Conservation (phyloP, 768 basidiomycete species). For the Psilocybe sp. region DNA sequence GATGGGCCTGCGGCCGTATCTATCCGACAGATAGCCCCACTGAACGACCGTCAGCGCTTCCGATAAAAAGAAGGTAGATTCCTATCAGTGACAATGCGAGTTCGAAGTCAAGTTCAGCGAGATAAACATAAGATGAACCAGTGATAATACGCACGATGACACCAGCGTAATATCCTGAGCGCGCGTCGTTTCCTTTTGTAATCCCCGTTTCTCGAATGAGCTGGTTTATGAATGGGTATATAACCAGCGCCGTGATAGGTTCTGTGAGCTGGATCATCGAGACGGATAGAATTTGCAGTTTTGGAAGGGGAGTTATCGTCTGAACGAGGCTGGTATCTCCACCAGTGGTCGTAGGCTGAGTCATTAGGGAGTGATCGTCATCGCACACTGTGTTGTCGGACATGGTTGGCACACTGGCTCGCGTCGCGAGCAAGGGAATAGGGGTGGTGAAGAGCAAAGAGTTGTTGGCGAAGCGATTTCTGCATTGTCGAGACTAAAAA, state of each 20-base stretch:
- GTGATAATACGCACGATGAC: slow-evolving; percentile 32
- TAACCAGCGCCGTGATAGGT: slow-evolving; percentile 40
- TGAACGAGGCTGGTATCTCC: too few species aligned
- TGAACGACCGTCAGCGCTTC: slow-evolving; percentile 41
- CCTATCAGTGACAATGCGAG: slow-evolving; percentile 22
- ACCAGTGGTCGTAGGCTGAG: too few species aligned
- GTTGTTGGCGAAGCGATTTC: too few species aligned
- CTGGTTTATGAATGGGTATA: slow-evolving; percentile 46
- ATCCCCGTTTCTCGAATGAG: slow-evolving; percentile 43
- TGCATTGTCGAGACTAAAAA: too few species aligned
- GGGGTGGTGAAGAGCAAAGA: too few species aligned
- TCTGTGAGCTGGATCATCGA: slow-evolving; percentile 40
- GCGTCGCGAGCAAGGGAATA: too few species aligned
- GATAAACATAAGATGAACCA: background rate
- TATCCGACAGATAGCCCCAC: slow-evolving; percentile 44
- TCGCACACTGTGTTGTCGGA: too few species aligned
- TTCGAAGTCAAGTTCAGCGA: background rate
- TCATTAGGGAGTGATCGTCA: too few species aligned
- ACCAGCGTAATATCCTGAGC: slow-evolving; percentile 48
- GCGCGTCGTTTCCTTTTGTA: slow-evolving; percentile 40
- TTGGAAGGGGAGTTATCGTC: slow-evolving; percentile 33
- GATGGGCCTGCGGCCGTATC: slow-evolving; percentile 39
- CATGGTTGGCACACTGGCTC: too few species aligned
- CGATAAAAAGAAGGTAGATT: slow-evolving; percentile 42
- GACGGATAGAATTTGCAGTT: slow-evolving; percentile 36